Conservation (phyloP, 1,284 basidiomycete species). For the Puccinia brachypodii region DNA sequence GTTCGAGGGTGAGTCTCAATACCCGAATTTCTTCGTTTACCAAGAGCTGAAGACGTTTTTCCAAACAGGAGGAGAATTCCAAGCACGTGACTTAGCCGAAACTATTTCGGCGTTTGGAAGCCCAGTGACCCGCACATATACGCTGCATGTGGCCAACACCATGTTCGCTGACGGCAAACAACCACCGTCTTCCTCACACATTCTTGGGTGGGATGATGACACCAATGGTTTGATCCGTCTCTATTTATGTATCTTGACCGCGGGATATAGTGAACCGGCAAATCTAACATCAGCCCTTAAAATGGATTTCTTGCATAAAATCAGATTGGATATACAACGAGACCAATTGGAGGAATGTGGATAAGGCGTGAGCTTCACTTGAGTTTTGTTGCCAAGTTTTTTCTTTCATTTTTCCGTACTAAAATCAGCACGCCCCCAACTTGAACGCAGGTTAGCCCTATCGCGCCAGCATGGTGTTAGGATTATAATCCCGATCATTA, state of each 20-base stretch:
- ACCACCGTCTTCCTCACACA: slow-evolving; percentile 14
- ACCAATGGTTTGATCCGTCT: background rate
- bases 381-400: background rate
- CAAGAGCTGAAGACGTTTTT: background rate
- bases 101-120: slow-evolving; percentile 37
- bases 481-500: slow-evolving; percentile 47
- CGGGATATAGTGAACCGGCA: background rate
- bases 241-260: background rate
- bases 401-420: background rate
- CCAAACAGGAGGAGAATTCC: slow-evolving; percentile 19
- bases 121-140: slow-evolving; percentile 37
- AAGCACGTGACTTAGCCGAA: slow-evolving; percentile 5
- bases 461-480: slow-evolving; percentile 44
- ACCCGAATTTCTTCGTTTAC: no score
- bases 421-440: background rate
- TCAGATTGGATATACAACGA: slow-evolving; percentile 49
- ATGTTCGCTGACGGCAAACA: slow-evolving; percentile 11
- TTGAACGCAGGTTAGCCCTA: slow-evolving; percentile 16
- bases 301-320: background rate
- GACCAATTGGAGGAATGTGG: slow-evolving; percentile 41
- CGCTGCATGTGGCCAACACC: slow-evolving; percentile 31
- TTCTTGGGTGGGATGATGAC: slow-evolving; percentile 33
- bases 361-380: slow-evolving; percentile 29
- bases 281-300: background rate
- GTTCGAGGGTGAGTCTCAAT: slow-evolving; percentile 6